A percentile compares a stretch with the other conserved stretches of the same genome.
Evolutionary conservation across 345 rosid genomes (phyloP).

Genomic region (Lepidium sativum): DNA sequence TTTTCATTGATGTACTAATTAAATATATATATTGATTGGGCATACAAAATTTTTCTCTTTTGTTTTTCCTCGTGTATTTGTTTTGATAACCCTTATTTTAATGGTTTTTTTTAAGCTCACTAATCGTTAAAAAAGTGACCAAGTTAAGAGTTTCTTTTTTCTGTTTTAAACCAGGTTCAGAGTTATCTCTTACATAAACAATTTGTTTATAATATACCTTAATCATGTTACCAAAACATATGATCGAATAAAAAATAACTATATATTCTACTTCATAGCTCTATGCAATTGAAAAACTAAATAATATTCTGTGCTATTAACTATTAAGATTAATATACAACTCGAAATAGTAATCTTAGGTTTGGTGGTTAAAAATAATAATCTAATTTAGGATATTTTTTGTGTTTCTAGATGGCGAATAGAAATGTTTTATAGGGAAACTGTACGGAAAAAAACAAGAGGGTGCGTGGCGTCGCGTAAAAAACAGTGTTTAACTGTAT

Average conservation of each 20-base stretch:
- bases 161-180: too few species aligned
- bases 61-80: neutral
- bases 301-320: too few species aligned
- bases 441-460: constrained; percentile 24
- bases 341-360: constrained; percentile 3
- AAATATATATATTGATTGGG: constrained; percentile 10
- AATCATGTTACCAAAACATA: neutral
- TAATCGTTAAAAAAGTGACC: too few species aligned
- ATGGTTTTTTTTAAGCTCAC: neutral
- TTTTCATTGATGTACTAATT: constrained; percentile 2
- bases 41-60: neutral
- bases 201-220: neutral
- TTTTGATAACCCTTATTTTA: neutral
- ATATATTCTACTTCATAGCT: neutral
- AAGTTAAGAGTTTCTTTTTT: too few species aligned
- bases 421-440: neutral
- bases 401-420: neutral
- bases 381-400: neutral
- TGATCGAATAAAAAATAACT: constrained; percentile 5
- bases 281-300: neutral
- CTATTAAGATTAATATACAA: neutral
- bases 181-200: neutral
- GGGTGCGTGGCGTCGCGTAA: constrained; percentile 17
- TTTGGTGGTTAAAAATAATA: neutral
- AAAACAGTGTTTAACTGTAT: neutral